phyloP scores from a whole-genome alignment of 768 basidiomycete genomes.

The Amanita pallidorosea region DNA sequence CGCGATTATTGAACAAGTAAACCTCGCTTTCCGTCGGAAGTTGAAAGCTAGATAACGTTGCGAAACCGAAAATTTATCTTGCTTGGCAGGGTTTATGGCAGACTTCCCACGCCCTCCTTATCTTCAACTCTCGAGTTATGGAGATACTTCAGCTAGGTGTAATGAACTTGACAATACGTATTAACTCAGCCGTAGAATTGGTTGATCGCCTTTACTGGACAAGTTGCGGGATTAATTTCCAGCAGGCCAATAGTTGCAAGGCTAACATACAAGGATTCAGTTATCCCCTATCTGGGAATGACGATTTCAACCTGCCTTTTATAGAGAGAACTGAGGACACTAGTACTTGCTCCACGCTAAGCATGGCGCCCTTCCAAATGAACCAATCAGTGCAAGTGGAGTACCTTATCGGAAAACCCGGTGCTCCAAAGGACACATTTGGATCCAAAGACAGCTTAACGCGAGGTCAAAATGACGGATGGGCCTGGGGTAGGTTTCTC shows the following conservation, averaged over 20 bases:
- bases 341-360: conserved; percentile 23
- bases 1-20: no score
- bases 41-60: no score
- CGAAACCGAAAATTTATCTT: no score
- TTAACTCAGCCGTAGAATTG: conserved; percentile 21
- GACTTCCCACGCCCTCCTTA: no score
- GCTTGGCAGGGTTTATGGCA: no score
- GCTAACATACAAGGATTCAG: no score
- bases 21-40: no score
- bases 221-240: conserved; percentile 39
- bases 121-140: no score
- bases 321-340: neutral
- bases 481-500: neutral
- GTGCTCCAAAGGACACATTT: conserved; percentile 22
- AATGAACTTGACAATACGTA: no score
- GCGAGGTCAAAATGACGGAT: neutral
- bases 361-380: conserved; percentile 34
- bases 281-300: no score
- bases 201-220: conserved; percentile 41
- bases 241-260: no score
- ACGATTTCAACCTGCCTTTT: neutral
- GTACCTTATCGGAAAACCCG: conserved; percentile 44
- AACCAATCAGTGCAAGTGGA: conserved; percentile 30
- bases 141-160: no score
- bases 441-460: conserved; percentile 8